Percentiles rank a stretch among this genome's conserved stretches.
phyloP scores from a whole-genome alignment of 1,139 yeast genomes.

The Yamadazyma mexicana region DNA sequence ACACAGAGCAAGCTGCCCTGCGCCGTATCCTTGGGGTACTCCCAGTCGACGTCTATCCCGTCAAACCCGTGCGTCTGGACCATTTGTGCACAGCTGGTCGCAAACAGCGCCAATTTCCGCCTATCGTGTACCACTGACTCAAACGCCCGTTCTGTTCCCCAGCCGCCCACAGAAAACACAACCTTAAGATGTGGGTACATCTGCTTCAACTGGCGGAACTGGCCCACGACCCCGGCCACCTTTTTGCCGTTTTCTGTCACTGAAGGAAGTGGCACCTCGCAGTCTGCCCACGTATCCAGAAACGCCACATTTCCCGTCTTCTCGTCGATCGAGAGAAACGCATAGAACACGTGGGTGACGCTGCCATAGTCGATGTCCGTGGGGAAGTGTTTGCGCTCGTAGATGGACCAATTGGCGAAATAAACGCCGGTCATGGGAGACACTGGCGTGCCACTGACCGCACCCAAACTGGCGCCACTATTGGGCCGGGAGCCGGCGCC shows the following conservation, averaged over 20 bases:
- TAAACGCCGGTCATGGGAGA: constrained; percentile 29
- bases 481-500: too few species aligned
- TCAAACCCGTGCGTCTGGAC: constrained; percentile 68
- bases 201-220: constrained; percentile 51
- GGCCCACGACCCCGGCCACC: constrained; percentile 55
- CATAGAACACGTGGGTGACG: constrained; percentile 73
- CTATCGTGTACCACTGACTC: constrained; percentile 41
- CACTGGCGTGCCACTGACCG: too few species aligned
- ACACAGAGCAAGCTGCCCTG: constrained; percentile 50
- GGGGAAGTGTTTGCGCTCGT: constrained; percentile 61
- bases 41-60: constrained; percentile 96
- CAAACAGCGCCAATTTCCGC: constrained; percentile 46
- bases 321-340: constrained; percentile 64
- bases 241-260: constrained; percentile 18
- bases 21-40: constrained; percentile 58
- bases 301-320: constrained; percentile 53
- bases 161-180: constrained; percentile 84
- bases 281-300: constrained; percentile 71
- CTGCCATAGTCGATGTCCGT: constrained; percentile 58
- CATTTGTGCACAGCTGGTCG: constrained; percentile 45
- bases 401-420: constrained; percentile 71
- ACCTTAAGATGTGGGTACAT: constrained; percentile 53
- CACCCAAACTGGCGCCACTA: too few species aligned
- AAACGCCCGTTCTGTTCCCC: constrained; percentile 65
- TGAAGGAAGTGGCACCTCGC: constrained; percentile 39